A percentile compares a stretch with the other conserved stretches of the same genome.
Conservation (phyloP, 495 filamentous ascomycete species). For the Extremus antarcticus region DNA sequence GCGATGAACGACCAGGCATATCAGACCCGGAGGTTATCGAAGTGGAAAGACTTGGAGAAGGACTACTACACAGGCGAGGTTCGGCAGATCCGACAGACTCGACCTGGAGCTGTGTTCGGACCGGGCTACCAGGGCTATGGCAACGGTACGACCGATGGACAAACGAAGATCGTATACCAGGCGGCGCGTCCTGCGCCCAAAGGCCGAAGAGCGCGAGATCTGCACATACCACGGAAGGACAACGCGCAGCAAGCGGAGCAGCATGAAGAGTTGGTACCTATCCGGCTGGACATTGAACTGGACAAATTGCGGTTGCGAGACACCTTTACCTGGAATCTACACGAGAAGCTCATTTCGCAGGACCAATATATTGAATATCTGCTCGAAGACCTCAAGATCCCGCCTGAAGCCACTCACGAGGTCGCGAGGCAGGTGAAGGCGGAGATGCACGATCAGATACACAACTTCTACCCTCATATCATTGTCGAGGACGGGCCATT, state of each 20-base stretch:
- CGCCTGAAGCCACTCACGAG: conserved; percentile 48
- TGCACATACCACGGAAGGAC: conserved; percentile 66
- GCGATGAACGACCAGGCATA: conserved; percentile 41
- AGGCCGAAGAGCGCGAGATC: conserved; percentile 55
- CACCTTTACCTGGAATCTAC: conserved; percentile 97
- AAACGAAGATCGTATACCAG: conserved; percentile 60
- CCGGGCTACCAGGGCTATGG: conserved; percentile 83
- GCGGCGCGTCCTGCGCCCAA: conserved; percentile 59
- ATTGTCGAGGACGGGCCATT: conserved; percentile 82
- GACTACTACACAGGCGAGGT: conserved; percentile 39
- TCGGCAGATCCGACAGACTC: conserved; percentile 38
- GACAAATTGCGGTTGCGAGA: conserved; percentile 93
- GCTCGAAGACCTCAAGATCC: conserved; percentile 81
- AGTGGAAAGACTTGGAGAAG: conserved; percentile 40
- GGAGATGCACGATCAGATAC: conserved; percentile 79
- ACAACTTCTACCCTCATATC: conserved; percentile 83
- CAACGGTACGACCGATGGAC: conserved; percentile 66
- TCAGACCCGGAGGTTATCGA: conserved; percentile 22
- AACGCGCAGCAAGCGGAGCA: conserved; percentile 75
- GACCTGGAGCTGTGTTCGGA: conserved; percentile 59
- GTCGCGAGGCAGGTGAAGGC: conserved; percentile 67
- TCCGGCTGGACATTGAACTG: conserved; percentile 87
- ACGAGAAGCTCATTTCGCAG: conserved; percentile 68
- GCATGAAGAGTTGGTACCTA: conserved; percentile 79
- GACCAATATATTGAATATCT: conserved; percentile 79